Evolutionary conservation across 805 yeast species (phyloP), one percentile per base, ranked within the genome.

Genomic region (Ascoidea asiatica): DNA sequence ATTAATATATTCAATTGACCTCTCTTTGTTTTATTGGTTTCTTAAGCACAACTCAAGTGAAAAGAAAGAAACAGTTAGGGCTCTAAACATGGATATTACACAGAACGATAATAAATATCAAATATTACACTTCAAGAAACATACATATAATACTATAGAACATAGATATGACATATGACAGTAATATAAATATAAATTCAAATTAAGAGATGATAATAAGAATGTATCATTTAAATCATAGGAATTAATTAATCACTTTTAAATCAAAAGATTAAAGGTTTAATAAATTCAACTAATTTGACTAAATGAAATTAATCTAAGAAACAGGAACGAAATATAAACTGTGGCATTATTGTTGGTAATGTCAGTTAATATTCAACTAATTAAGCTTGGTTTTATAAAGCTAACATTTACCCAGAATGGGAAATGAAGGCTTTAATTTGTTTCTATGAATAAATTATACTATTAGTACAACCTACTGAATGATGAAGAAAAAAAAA

Each of bases 401-500:
- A 13, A 6, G 17, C 21, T 22, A 21, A 15, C 19, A 18, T 13
- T n/a, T 8, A 37, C 8, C 37, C 38, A 38, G 19, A 20, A 18
- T 17, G 19, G 18, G 21, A 5, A n/a, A 6, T 19, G 5, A 38
- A 19, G 39, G 13, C 19, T n/a, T 17, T n/a, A 37, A n/a, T n/a
- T n/a, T n/a, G n/a, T n/a, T n/a, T n/a, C n/a, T n/a, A n/a, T n/a
- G 19, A 37, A 17, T n/a, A 18, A 15, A 8, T n/a, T n/a, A 37
- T 37, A 41, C 43, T 13, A 37, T 38, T 13, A 38, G 23, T 13
- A 35, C 44, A 29, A 29, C 35, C 45, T 23, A 42, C 50, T 17
- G 43, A 44, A 4, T 29, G 35, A 11, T 29, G 35, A 49, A 45
- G 41, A 46, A 44, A 20, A 47, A 45, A 41, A 46, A 45, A 19